Evolutionary conservation across 73 alveolate genomes (phyloP), one percentile per base, ranked within the genome.

Genomic region (Symbiodinium natans): DNA sequence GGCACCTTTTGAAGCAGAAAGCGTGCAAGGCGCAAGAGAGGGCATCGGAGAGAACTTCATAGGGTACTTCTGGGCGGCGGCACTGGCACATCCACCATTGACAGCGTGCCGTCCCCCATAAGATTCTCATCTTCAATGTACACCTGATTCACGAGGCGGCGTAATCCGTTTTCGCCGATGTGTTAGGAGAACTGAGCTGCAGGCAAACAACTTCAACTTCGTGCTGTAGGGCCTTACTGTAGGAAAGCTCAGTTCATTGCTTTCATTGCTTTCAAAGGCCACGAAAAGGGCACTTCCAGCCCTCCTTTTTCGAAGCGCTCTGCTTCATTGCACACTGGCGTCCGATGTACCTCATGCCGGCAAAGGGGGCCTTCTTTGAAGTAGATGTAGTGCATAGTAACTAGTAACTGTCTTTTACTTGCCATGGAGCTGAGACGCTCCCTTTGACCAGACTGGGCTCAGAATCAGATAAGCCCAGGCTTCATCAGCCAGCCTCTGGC

Each of bases 161-260:
- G n/a, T n/a, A n/a, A n/a, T n/a, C n/a, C n/a, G n/a, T n/a, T n/a
- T n/a, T n/a, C n/a, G n/a, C n/a, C n/a, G n/a, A n/a, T n/a, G n/a
- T n/a, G n/a, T n/a, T n/a, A n/a, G n/a, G n/a, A n/a, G n/a, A 23
- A 2, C 85, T 36, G 59, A 56, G 94, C 86, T 19, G 25, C 59
- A 19, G 15, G 31, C 95, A 43, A 89, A 89, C 74, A 89, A 86
- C 46, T 89, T 89, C 95, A 89, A 74, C 75, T 25, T 89, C n/a
- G 87, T 89, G 95, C 95, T 89, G 95, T 89, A 89, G 2, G 95
- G 95, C 95, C 95, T 86, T 63, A n/a, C 33, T 19, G 15, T 25
- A 71, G 82, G 82, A 4, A 6, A 36, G n/a, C 19, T 25, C 19
- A 63, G n/a, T n/a, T 63, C 5, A 36, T 4, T 19, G 31, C 11